phyloP scores from a whole-genome alignment of 2,329 filamentous ascomycete genomes.

The Boeremia exigua region DNA sequence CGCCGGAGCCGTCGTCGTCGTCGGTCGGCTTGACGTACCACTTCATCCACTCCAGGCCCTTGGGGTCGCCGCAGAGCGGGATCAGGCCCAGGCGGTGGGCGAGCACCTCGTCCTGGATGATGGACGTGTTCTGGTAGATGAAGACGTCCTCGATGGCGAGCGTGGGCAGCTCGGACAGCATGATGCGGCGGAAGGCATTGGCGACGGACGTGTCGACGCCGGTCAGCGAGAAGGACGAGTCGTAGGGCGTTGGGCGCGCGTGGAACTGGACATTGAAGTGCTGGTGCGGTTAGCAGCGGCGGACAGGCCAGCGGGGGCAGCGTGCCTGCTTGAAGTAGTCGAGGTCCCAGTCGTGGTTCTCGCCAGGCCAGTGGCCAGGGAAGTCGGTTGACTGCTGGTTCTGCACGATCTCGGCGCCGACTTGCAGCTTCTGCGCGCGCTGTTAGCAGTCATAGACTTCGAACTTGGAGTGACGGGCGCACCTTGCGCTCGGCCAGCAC shows the following conservation, averaged over 20 bases:
- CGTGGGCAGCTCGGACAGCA: slow-evolving; percentile 92
- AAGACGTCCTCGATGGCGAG: slow-evolving; percentile 94
- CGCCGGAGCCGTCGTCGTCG: slow-evolving; percentile 47
- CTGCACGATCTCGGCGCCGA: slow-evolving; percentile 89
- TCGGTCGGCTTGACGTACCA: slow-evolving; percentile 77
- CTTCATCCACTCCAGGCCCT: slow-evolving; percentile 80
- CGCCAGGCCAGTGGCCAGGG: slow-evolving; percentile 87
- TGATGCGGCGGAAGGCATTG: slow-evolving; percentile 95
- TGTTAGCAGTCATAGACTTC: slow-evolving; percentile 8
- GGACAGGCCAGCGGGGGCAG: background rate
- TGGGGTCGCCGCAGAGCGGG: slow-evolving; percentile 79
- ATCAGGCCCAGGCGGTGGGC: slow-evolving; percentile 89
- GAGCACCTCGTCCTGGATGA: slow-evolving; percentile 97
- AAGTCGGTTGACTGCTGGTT: slow-evolving; percentile 90
- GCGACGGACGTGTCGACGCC: slow-evolving; percentile 91
- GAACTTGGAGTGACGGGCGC: slow-evolving; percentile 33
- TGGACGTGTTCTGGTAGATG: slow-evolving; percentile 94
- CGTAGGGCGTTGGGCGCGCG: slow-evolving; percentile 71
- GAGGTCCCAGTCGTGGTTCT: slow-evolving; percentile 82
- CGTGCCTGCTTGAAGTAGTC: slow-evolving; percentile 68
- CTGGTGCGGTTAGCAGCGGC: slow-evolving; percentile 38
- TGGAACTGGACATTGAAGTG: slow-evolving; percentile 81
- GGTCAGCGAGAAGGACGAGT: slow-evolving; percentile 88
- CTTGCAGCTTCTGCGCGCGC: slow-evolving; percentile 72
- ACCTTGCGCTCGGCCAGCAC: slow-evolving; percentile 69